phyloP scores from a whole-genome alignment of 2,329 filamentous ascomycete species.

The Ascocoryne sarcoides region DNA sequence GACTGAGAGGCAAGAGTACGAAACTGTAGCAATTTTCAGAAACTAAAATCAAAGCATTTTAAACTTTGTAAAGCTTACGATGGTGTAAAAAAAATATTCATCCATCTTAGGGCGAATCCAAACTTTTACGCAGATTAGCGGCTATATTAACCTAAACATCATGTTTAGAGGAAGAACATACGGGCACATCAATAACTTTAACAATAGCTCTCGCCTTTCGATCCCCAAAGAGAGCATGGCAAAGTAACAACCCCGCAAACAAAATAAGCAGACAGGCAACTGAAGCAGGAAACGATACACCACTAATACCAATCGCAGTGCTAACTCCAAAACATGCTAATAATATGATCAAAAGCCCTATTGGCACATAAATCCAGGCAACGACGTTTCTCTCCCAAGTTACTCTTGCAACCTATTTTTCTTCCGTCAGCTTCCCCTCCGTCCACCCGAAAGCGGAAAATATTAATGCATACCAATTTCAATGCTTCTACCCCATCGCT shows the following conservation, averaged over 20 bases:
- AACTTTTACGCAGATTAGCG: slow-evolving; percentile 36
- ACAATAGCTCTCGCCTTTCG: slow-evolving; percentile 40
- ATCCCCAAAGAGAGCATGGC: slow-evolving; percentile 39
- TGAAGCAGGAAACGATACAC: slow-evolving; percentile 49
- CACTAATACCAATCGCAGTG: slow-evolving; percentile 34
- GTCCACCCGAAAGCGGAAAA: background rate
- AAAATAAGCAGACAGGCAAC: slow-evolving; percentile 49
- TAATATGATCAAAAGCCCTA: slow-evolving; percentile 32
- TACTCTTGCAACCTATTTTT: slow-evolving; percentile 19
- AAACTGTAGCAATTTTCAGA: slow-evolving; percentile 30
- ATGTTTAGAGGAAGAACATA: slow-evolving; percentile 26
- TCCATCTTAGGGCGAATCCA: slow-evolving; percentile 49
- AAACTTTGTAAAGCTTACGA: slow-evolving; percentile 32
- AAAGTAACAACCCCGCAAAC: slow-evolving; percentile 40
- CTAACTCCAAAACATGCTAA: slow-evolving; percentile 34
- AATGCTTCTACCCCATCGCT: slow-evolving; percentile 22
- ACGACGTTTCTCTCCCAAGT: slow-evolving; percentile 26
- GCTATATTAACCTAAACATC: slow-evolving; percentile 8
- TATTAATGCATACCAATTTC: slow-evolving; percentile 17
- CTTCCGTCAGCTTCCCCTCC: slow-evolving; percentile 6
- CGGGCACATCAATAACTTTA: slow-evolving; percentile 43
- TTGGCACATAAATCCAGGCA: slow-evolving; percentile 45
- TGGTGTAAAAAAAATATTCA: slow-evolving; percentile 50
- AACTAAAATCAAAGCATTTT: background rate
- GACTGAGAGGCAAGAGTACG: slow-evolving; percentile 48